Evolutionary conservation across 495 filamentous ascomycete genomes (phyloP), one percentile per base, ranked within the genome.

Genomic region (Hypoxylon cercidicola): DNA sequence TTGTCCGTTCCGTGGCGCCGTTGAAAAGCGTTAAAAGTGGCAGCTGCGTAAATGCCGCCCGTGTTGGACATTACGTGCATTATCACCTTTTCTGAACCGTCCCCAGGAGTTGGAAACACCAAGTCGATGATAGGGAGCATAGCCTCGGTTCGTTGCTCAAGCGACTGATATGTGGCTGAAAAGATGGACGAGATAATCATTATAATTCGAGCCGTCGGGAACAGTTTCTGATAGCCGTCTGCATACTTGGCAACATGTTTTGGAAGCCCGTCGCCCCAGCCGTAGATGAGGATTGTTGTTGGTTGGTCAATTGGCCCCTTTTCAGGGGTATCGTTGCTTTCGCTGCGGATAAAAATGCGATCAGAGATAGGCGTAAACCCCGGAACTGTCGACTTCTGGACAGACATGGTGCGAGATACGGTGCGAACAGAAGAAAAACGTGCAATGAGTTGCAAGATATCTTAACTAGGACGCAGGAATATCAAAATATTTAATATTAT

Each of bases 241-340:
- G 77, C 74, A 55, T 85, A 87, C 62, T 87, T 87, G 60, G 73
- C 58, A n/a, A 86, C 72, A 61, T 84, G 70, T 48, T 84, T 84
- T 0, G 82, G 80, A 16, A 62, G 71, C 18, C 79, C 82, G 56
- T 87, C 83, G 52, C 84, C 84, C 84, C 84, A 87, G 69, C 80
- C 79, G 60, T 81, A 85, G 28, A 86, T 61, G 32, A 82, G 58
- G 32, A 82, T 63, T 2, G 77, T 76, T 20, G 74, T 74, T 9
- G 79, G 79, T 49, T 80, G 66, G 21, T 70, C 49, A 3, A 18
- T 19, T 11, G 57, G 23, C 5, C 51, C 19, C n/a, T 56, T 55
- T 15, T 48, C 30, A 28, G 55, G 13, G 49, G 53, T 34, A 13
- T 68, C 49, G 19, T 64, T 39, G 21, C 55, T 59, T 68, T 67